Base-by-base conservation (phyloP, 1,284 basidiomycete genomes). In the Ustilago hordei region DNA sequence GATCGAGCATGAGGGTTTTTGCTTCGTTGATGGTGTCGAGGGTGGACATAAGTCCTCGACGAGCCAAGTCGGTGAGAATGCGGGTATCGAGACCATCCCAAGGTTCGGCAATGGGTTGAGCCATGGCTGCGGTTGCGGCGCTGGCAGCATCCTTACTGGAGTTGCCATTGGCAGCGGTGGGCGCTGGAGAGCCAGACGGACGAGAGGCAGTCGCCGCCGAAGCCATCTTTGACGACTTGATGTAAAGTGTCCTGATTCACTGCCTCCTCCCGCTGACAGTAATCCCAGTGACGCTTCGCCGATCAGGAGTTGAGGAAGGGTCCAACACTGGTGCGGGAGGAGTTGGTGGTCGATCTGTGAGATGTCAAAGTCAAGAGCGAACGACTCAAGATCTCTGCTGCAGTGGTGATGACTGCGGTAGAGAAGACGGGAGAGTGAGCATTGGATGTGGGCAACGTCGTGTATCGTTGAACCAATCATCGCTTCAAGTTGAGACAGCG, bases 1-100 rank as follows among this genome's bases (percentile, higher is more conserved):
- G 89, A 80, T 98, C 95, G 4, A 99, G 90, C 36, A 98, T 93
- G 45, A 99, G 91, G 1, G 96, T 99, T 89, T 99, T 99, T 57
- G 93, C 67, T 43, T 80, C 79, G 17, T 81, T 69, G 38, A 84
- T 81, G 35, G 78, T 65, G 55, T 79, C 79, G 31, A 84, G 72
- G 4, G 72, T 65, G 0, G 69, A 64, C 35, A 77, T 58, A 48
- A 84, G 74, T 17, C 73, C 75, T 17, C 75, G 67, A 41, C 76
- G 70, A 8, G 78, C 75, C 17, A 81, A 59, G 39, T 74, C 73
- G 45, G 69, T 60, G 50, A 81, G 68, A 38, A 74, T 67, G 39
- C 55, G 60, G 12, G 75, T 78, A n/a, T 78, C 75, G 19, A 78
- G 70, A 15, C 75, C 75, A 39, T 77, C 75, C 75, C 75, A 77